phyloP scores from a whole-genome alignment of 306 rosid genomes.

The Gleditsia sinensis region DNA sequence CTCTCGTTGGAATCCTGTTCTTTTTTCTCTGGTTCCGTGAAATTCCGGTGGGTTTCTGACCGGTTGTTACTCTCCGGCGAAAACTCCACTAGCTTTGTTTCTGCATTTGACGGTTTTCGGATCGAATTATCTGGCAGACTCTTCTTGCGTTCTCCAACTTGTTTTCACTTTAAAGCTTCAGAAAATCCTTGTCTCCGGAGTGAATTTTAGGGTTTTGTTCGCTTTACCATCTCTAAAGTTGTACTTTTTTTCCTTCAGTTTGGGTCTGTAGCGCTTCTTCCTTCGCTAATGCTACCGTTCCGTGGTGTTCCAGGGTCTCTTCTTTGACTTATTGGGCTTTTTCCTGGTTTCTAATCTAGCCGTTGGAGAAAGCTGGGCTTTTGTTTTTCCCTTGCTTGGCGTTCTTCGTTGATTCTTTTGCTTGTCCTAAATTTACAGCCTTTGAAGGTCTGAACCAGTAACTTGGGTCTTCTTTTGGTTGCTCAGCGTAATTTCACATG shows the following conservation, averaged over 20 bases:
- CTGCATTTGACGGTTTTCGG: conserved; percentile 33
- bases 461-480: background rate
- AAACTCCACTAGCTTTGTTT: background rate
- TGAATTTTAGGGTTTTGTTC: conserved; percentile 44
- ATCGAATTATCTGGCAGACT: conserved; percentile 31
- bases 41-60: background rate
- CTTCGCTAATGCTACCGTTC: conserved; percentile 20
- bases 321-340: conserved; percentile 2
- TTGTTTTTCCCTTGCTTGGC: background rate
- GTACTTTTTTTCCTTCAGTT: conserved; percentile 1
- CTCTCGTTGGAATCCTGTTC: background rate
- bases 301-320: background rate
- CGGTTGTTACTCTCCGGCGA: background rate
- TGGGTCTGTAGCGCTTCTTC: conserved; percentile 15
- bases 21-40: background rate
- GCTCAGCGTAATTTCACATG: conserved; percentile 46
- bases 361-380: conserved; percentile 35
- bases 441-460: conserved; percentile 10
- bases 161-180: conserved; percentile 21
- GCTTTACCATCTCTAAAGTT: conserved; percentile 8
- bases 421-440: conserved; percentile 2
- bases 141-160: conserved; percentile 2
- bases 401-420: background rate
- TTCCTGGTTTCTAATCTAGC: conserved; percentile 44
- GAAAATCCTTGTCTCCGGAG: background rate